A percentile compares a stretch with the other conserved stretches of the same genome.
Conservation (phyloP, 2,329 filamentous ascomycete genomes). For the Alternaria metachromatica region DNA sequence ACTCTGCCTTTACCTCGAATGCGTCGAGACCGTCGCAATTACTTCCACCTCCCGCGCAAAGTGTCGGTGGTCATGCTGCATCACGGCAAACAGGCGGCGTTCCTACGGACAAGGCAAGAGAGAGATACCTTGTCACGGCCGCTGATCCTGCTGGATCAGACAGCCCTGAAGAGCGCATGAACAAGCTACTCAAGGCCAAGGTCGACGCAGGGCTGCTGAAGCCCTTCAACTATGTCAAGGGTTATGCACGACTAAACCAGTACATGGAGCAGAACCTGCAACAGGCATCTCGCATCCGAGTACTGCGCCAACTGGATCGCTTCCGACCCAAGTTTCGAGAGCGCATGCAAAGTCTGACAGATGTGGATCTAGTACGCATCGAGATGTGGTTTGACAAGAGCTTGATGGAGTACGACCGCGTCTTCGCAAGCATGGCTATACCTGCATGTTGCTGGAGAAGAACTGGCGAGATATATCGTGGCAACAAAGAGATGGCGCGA, state of each 20-base stretch:
- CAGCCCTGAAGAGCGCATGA: slow-evolving; percentile 92
- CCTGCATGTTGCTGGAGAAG: slow-evolving; percentile 96
- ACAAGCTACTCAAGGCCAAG: slow-evolving; percentile 90
- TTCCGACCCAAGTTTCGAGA: slow-evolving; percentile 96
- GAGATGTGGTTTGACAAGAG: slow-evolving; percentile 99
- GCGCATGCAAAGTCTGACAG: slow-evolving; percentile 88
- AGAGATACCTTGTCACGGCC: slow-evolving; percentile 93
- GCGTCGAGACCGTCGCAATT: slow-evolving; percentile 56
- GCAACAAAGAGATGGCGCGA: slow-evolving; percentile 99
- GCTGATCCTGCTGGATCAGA: slow-evolving; percentile 88
- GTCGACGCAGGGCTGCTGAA: slow-evolving; percentile 93
- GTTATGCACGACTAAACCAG: slow-evolving; percentile 84
- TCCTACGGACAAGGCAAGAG: slow-evolving; percentile 74
- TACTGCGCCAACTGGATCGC: slow-evolving; percentile 86
- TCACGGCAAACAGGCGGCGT: slow-evolving; percentile 67
- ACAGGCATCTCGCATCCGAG: slow-evolving; percentile 83
- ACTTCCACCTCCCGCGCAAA: slow-evolving; percentile 51
- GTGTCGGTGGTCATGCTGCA: slow-evolving; percentile 61
- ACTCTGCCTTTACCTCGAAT: slow-evolving; percentile 44
- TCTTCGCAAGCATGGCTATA: slow-evolving; percentile 98
- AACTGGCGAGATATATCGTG: slow-evolving; percentile 95
- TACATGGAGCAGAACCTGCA: slow-evolving; percentile 93
- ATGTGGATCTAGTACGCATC: slow-evolving; percentile 91
- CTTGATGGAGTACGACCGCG: slow-evolving; percentile 96
- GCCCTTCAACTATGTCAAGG: slow-evolving; percentile 98